Evolutionary conservation across 148 eudicot species (phyloP), one percentile per base, ranked within the genome.

Genomic region (Chenopodium album): DNA sequence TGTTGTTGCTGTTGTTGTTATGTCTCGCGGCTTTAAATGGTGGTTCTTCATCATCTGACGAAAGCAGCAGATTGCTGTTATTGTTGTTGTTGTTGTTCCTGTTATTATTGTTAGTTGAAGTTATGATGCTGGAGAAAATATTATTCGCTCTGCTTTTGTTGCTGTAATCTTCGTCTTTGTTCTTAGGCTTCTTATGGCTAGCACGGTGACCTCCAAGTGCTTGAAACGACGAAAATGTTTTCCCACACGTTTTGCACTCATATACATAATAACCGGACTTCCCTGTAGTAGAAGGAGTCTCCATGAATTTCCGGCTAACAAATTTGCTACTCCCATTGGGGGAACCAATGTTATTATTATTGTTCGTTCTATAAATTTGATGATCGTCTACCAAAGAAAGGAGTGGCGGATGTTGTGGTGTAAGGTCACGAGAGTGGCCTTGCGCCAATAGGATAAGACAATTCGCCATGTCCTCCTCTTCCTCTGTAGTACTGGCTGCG

Each of bases 161-260:
- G 20, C 47, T 46, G 41, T 73, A 62, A 71, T 76, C 60, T 6
- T 85, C 83, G 19, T 84, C 80, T 63, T 85, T 77, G 10, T 76
- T 77, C 76, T 86, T 86, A 2, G 94, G 92, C 83, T 89, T 90
- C 89, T 92, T 93, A 81, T 93, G 97, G 82, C 97, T 93, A 0
- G 97, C 97, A 3, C 95, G 88, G 81, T 93, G 98, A 17, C 98
- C 98, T 0, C 98, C 98, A 10, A 94, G 82, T 0, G 98, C 98
- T 73, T 94, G 98, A 44, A 94, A 94, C 0, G 95, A 92, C 2
- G 94, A 85, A 78, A 94, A 94, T 19, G 89, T 87, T 56, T 91
- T 86, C 87, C 88, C 81, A 71, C 97, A 93, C 0, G 97, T 93
- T 73, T 91, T 93, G 83, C 97, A 93, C 77, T 88, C 90, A 47